phyloP scores from a whole-genome alignment of 2,329 filamentous ascomycete species.

The Allantophomopsis cytisporea region DNA sequence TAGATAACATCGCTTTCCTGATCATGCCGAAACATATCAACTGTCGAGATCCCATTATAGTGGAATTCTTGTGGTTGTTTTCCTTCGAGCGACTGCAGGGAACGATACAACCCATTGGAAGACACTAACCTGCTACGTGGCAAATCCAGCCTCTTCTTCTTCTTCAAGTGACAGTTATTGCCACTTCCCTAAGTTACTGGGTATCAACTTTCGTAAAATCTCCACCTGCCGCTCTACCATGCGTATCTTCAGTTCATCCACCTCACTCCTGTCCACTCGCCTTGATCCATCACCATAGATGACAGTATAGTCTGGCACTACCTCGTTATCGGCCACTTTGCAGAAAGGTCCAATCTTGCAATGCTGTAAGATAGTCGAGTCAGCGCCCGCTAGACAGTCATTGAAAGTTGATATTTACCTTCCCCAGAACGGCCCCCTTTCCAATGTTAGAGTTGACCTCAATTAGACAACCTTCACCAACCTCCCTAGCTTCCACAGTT shows the following conservation, averaged over 20 bases:
- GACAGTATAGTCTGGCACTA: conserved; percentile 53
- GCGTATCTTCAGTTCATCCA: conserved; percentile 48
- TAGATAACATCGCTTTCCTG: no score
- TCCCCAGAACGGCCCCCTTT: conserved; percentile 46
- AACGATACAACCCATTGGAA: no score
- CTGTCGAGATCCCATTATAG: no score
- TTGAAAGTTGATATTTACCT: conserved; percentile 27
- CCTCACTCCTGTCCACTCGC: conserved; percentile 43
- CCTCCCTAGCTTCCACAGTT: conserved; percentile 35
- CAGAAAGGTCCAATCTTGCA: conserved; percentile 58
- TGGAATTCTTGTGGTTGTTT: no score
- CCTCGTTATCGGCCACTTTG: conserved; percentile 39
- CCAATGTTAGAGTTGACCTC: conserved; percentile 48
- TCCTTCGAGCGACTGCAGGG: no score
- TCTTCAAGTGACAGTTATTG: conserved; percentile 9
- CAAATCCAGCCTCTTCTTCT: no score
- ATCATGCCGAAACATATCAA: no score
- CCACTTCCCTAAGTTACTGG: conserved; percentile 33
- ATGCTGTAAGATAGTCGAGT: conserved; percentile 31
- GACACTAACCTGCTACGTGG: no score
- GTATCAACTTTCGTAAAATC: conserved; percentile 51
- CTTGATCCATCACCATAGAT: conserved; percentile 51
- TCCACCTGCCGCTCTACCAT: conserved; percentile 56
- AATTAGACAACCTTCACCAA: conserved; percentile 41
- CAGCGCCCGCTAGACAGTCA: background rate